These are phyloP conservation scores for Wickerhamomyces canadensis DNA, from an alignment of 805 yeast species.

Conservation along the genomic window DNA sequence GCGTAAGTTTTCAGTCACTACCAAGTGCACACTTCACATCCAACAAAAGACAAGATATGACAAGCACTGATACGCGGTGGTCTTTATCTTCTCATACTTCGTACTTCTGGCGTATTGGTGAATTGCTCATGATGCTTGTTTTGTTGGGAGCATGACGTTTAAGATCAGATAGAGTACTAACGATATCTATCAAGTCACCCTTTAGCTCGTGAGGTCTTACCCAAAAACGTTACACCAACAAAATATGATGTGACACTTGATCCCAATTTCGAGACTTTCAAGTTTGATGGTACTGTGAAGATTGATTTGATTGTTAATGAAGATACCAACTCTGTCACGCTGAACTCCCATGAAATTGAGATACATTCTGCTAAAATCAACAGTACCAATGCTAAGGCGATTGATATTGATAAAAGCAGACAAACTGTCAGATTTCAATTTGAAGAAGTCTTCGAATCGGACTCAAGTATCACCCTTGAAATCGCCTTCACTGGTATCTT, in stretches of 20 bases:
- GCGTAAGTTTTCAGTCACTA: too few relatives aligned
- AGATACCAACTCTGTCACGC: constrained; percentile 37
- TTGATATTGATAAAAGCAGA: constrained; percentile 41
- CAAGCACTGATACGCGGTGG: too few relatives aligned
- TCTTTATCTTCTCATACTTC: too few relatives aligned
- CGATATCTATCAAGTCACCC: constrained; percentile 17
- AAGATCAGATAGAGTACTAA: too few relatives aligned
- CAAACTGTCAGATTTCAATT: constrained; percentile 65
- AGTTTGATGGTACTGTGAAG: constrained; percentile 48
- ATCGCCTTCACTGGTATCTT: constrained; percentile 56
- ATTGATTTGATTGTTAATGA: constrained; percentile 53
- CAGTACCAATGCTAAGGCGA: constrained; percentile 31
- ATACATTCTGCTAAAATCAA: constrained; percentile 41
- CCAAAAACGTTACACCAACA: constrained; percentile 60
- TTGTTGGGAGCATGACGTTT: too few relatives aligned
- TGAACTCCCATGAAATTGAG: constrained; percentile 64
- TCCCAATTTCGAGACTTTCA: constrained; percentile 55
- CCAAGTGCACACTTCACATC: too few relatives aligned
- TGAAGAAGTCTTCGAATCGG: constrained; percentile 33
- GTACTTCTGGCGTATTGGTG: too few relatives aligned
- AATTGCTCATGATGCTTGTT: too few relatives aligned
- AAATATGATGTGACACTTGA: constrained; percentile 67
- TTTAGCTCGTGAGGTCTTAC: constrained; percentile 42
- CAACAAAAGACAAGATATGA: too few relatives aligned
- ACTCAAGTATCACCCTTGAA: constrained; percentile 37